Percentiles rank a stretch among this genome's conserved stretches.
phyloP scores from a whole-genome alignment of 768 basidiomycete species.

The Ramaria sp. region DNA sequence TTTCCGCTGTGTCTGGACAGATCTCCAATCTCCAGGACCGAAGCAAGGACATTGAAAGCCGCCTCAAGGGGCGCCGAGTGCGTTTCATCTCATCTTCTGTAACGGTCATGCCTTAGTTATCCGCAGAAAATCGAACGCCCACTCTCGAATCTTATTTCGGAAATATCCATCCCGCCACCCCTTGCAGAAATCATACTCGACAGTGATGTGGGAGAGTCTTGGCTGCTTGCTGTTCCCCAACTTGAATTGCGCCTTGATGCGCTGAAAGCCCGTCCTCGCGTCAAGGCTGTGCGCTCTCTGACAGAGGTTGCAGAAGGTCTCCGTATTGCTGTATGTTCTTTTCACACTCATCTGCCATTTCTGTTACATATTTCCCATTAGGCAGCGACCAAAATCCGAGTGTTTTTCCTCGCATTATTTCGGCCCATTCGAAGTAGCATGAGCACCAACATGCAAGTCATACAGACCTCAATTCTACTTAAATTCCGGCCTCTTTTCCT shows the following conservation, averaged over 20 bases:
- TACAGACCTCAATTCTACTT: slow-evolving; percentile 79
- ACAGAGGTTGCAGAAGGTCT: slow-evolving; percentile 79
- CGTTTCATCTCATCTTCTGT: slow-evolving; percentile 15
- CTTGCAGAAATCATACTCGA: slow-evolving; percentile 74
- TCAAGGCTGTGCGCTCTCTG: slow-evolving; percentile 79
- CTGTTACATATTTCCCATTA: slow-evolving; percentile 20
- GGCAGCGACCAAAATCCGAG: slow-evolving; percentile 84
- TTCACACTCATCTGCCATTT: neutral
- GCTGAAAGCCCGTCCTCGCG: slow-evolving; percentile 62
- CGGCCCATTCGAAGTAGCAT: slow-evolving; percentile 75
- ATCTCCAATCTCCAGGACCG: slow-evolving; percentile 89
- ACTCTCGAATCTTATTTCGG: slow-evolving; percentile 66
- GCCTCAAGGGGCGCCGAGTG: slow-evolving; percentile 78
- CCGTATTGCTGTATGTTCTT: slow-evolving; percentile 65
- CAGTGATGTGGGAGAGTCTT: slow-evolving; percentile 75
- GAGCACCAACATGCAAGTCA: slow-evolving; percentile 85
- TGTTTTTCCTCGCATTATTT: slow-evolving; percentile 75
- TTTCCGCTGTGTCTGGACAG: slow-evolving; percentile 91
- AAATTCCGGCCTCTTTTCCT: slow-evolving; percentile 75
- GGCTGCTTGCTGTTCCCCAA: slow-evolving; percentile 74
- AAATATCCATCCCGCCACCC: slow-evolving; percentile 73
- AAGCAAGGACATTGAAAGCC: slow-evolving; percentile 83
- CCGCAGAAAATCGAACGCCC: slow-evolving; percentile 80
- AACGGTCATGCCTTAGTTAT: neutral
- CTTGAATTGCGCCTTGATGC: slow-evolving; percentile 68